Evolutionary conservation across 208 protist genomes (phyloP).

Genomic region (Leishmania turanica): DNA sequence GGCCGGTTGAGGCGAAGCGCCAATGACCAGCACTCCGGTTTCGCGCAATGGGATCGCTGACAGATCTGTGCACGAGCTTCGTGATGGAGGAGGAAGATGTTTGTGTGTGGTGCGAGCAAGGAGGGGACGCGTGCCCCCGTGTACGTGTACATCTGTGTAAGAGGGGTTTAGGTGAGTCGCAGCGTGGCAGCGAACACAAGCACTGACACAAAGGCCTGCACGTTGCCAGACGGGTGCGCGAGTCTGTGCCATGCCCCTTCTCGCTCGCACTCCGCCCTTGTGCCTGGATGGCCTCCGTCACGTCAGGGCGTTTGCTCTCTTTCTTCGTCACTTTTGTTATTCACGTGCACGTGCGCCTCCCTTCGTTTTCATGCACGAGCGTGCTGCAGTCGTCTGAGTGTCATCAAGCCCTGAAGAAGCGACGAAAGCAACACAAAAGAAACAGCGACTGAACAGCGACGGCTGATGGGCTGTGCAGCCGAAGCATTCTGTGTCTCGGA

Average conservation of each 20-base stretch:
- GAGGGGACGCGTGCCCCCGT: background rate
- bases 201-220: background rate
- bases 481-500: background rate
- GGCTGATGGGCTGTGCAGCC: background rate
- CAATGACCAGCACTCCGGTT: background rate
- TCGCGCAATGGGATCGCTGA: background rate
- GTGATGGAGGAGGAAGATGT: background rate
- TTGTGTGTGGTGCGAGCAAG: background rate
- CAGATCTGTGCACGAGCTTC: background rate
- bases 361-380: background rate
- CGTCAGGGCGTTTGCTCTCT: background rate
- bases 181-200: background rate
- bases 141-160: background rate
- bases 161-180: background rate
- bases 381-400: background rate
- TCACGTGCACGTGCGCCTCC: background rate
- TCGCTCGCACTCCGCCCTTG: background rate
- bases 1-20: background rate
- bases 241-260: background rate
- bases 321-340: background rate
- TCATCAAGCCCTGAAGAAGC: background rate
- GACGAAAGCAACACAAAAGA: background rate
- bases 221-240: background rate
- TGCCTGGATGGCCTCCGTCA: background rate
- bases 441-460: background rate